Conservation (phyloP, 1,139 yeast genomes). For the Kodamaea alishanica region DNA sequence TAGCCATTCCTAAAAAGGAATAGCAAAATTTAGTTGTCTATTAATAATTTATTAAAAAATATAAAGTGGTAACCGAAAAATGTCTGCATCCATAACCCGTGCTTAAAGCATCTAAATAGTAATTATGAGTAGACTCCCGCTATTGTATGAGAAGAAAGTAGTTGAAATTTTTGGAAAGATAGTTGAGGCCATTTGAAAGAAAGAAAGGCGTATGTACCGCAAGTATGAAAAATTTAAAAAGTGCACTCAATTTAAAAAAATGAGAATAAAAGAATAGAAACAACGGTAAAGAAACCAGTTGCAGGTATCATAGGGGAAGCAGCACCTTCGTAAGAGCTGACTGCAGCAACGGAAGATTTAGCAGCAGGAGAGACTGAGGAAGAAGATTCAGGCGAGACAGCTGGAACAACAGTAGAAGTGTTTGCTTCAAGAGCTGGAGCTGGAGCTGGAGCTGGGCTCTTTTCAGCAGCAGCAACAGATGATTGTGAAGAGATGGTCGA, state of each 20-base stretch:
- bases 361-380: constrained; percentile 5
- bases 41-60: too few species aligned
- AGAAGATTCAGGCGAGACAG: constrained; percentile 4
- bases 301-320: constrained; percentile 8
- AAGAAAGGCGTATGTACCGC: too few species aligned
- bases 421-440: constrained; percentile 3
- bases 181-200: too few species aligned
- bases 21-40: too few species aligned
- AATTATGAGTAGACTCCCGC: too few species aligned
- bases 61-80: too few species aligned
- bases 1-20: too few species aligned
- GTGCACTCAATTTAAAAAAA: constrained; percentile 3
- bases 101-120: too few species aligned
- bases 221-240: neutral
- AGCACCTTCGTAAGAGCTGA: constrained; percentile 1
- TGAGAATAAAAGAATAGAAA: constrained; percentile 4
- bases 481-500: neutral
- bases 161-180: too few species aligned
- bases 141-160: too few species aligned
- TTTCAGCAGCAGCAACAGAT: neutral
- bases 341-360: constrained; percentile 5
- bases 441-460: constrained; percentile 2
- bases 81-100: too few species aligned
- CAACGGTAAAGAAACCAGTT: constrained; percentile 6
- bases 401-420: constrained; percentile 1